Percentiles rank a stretch among this genome's conserved stretches.
Evolutionary conservation across 1,139 yeast species (phyloP).

Genomic region (Hanseniaspora gamundiae): DNA sequence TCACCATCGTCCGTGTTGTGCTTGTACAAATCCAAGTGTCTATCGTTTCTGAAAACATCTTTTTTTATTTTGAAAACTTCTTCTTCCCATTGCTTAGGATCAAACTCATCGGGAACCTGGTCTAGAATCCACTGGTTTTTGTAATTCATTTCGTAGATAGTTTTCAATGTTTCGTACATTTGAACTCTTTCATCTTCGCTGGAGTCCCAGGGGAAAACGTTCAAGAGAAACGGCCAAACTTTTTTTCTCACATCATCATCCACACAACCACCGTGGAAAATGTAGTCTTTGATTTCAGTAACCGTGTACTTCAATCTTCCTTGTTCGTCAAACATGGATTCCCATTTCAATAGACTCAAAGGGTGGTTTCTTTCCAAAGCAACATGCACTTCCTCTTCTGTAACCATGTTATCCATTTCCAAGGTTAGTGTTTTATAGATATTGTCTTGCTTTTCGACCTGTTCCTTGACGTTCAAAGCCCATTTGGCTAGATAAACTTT

Average conservation of each 20-base stretch:
- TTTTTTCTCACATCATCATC: constrained; percentile 43
- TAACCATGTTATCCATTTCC: constrained; percentile 35
- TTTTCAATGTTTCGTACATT: constrained; percentile 42
- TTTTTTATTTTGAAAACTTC: constrained; percentile 84
- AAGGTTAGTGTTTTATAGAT: constrained; percentile 48
- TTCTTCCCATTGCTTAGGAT: constrained; percentile 67
- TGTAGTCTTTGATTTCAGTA: constrained; percentile 63
- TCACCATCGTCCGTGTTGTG: constrained; percentile 28
- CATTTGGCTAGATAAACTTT: constrained; percentile 87
- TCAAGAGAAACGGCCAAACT: constrained; percentile 80
- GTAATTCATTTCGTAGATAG: constrained; percentile 56
- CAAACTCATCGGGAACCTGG: constrained; percentile 32
- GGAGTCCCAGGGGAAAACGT: constrained; percentile 84
- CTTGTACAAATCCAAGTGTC: constrained; percentile 56
- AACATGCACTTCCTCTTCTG: constrained; percentile 25
- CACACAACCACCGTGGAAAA: constrained; percentile 83
- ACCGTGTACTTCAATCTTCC: constrained; percentile 67
- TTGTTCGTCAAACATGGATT: constrained; percentile 61
- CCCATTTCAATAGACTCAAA: constrained; percentile 60
- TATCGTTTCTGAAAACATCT: constrained; percentile 86
- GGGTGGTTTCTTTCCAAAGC: constrained; percentile 38
- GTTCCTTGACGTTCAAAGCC: constrained; percentile 93
- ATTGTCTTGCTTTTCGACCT: constrained; percentile 66
- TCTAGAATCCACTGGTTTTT: constrained; percentile 43
- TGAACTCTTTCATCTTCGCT: constrained; percentile 54